Base-by-base conservation (phyloP, 2,329 filamentous ascomycete genomes). In the Pleomassaria siparia region DNA sequence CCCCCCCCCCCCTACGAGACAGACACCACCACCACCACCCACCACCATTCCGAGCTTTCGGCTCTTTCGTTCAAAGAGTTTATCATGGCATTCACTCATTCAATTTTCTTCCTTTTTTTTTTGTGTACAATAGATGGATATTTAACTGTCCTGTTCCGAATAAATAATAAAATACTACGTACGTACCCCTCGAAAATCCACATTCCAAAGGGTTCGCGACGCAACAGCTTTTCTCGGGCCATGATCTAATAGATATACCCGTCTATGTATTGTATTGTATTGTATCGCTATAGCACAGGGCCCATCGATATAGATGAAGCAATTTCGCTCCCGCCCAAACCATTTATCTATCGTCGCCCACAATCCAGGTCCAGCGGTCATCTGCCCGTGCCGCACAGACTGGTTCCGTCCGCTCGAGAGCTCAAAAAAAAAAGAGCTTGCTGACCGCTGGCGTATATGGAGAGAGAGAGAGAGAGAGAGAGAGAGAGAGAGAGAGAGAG, bases 171-270 rank as follows among this genome's bases (percentile, higher is more conserved):
- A 30, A 44, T 10, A 40, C 43, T 41, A 13, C n/a, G 22, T 50
- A 53, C 53, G 50, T 53, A 49, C 49, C 56, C n/a, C n/a, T n/a
- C n/a, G n/a, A n/a, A n/a, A 43, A 41, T 15, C 40, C 25, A 11
- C 21, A 18, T 16, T n/a, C n/a, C 13, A 9, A 22, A 3, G 29
- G 21, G 40, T 24, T 16, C 24, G 40, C 40, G 35, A 29, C 28
- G 12, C 41, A n/a, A n/a, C n/a, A n/a, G n/a, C n/a, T n/a, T n/a
- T n/a, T n/a, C n/a, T n/a, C n/a, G n/a, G n/a, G n/a, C n/a, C n/a
- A n/a, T n/a, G n/a, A n/a, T n/a, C n/a, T n/a, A n/a, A n/a, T n/a
- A n/a, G n/a, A n/a, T n/a, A n/a, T n/a, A n/a, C n/a, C n/a, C n/a
- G n/a, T n/a, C n/a, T n/a, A n/a, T n/a, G n/a, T n/a, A n/a, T n/a